Evolutionary conservation across 75 land plant genomes (phyloP), one percentile per base, ranked within the genome.

Genomic region (Pseudotsuga menziesii): DNA sequence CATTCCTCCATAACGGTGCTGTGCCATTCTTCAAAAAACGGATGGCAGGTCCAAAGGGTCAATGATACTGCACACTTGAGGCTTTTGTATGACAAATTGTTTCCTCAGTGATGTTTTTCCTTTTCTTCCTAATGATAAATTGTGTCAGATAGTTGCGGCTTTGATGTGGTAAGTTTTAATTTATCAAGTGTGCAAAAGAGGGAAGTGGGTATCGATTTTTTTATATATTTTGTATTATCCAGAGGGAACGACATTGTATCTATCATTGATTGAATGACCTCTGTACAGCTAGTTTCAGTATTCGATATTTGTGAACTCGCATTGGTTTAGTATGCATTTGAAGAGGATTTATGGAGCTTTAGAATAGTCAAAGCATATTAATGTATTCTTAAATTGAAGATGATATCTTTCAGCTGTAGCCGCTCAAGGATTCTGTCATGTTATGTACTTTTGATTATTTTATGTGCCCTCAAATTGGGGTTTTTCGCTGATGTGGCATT

Each of bases 51-150:
- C 25, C 84, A 88, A 79, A 69, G 90, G 78, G 67, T 89, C 52
- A 93, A 93, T 76, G 96, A 93, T 74, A 93, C 94, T 39, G 80
- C 96, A 61, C 96, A 94, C 83, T 86, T 94, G 48, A 88, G 94
- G 79, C 93, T 89, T 78, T 84, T 93, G 13, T 93, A 83, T 69
- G 72, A 69, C 48, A 69, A 69, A 41, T 69, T 69, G 72, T 69
- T 69, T 69, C 72, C 72, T 36, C 54, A 69, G n/a, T 69, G 54
- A 69, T 69, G n/a, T 41, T 41, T 69, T 69, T 44, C 48, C 16
- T 64, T 64, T 36, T 41, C 72, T 69, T 69, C 52, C 12, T 41
- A 69, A 69, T 16, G 13, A 36, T 69, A 69, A 36, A 7, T 23
- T 0, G 7, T 69, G 23, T 39, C 72, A 4, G 72, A 20, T 36